Evolutionary conservation across 2,329 filamentous ascomycete species (phyloP), one percentile per base, ranked within the genome.

Genomic region (Parastagonospora avenae): DNA sequence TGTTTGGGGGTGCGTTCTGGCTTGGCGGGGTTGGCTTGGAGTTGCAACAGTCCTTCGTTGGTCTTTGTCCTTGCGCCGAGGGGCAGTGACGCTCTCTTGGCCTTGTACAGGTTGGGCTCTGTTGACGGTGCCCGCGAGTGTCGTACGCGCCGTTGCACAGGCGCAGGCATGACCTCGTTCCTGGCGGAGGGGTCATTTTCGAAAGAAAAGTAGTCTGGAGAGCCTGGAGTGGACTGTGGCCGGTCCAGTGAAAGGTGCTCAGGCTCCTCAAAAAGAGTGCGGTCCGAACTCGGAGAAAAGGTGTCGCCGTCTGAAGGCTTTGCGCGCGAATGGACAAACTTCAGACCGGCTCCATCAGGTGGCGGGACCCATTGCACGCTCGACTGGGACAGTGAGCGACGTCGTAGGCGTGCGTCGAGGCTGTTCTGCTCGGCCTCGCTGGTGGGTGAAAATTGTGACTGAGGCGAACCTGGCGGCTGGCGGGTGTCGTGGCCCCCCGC

Each of bases 191-290:
- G 51, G n/a, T 36, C 46, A 35, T 57, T 55, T 14, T 59, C 40
- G 37, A 39, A 40, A 42, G 40, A 32, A 38, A 49, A 49, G 44
- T 62, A 62, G 48, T 54, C 54, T 35, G 44, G 52, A 16, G 50
- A 50, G 11, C 38, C 41, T 2, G 42, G 37, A 16, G 56, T 53
- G 38, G 58, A 46, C 37, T 52, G 52, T 46, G 52, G 50, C 47
- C 56, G 59, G 46, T 62, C 56, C 52, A 60, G 44, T 36, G 54
- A 60, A 35, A 60, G 57, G 15, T 52, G 36, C 43, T 54, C 37
- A 8, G 59, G 59, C 39, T 62, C 59, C 42, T 62, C 59, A 45
- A 62, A 62, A 33, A 62, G 54, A n/a, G 59, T 58, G 19, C 47
- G 47, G 28, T 62, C 59, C 8, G 59, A 58, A 41, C 43, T 24